These are phyloP conservation scores for Ceraceosorus guamensis DNA, from an alignment of 1,284 basidiomycete species.

Conservation along the genomic window DNA sequence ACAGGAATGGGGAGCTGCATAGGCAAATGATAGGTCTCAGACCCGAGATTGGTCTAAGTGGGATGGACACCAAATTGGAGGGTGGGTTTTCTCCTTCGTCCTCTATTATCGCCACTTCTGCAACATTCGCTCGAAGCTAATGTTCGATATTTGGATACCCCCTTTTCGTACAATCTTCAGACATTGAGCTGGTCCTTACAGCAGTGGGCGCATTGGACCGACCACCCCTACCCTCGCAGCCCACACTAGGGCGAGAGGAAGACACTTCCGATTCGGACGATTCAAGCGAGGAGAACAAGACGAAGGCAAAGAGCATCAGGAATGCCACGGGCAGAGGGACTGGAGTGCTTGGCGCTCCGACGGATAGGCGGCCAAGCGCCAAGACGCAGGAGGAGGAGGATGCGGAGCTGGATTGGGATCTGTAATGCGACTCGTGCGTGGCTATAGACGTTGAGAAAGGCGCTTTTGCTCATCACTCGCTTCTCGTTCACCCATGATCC, in stretches of 20 bases:
- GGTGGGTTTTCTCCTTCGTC: constrained; percentile 53
- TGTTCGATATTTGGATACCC: no score
- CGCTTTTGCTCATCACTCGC: no score
- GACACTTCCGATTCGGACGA: neutral
- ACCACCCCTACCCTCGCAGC: constrained; percentile 21
- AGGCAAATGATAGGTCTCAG: constrained; percentile 71
- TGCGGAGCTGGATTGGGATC: constrained; percentile 46
- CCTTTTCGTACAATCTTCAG: constrained; percentile 9
- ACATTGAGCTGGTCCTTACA: constrained; percentile 42
- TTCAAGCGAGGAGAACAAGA: constrained; percentile 8
- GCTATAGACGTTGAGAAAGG: no score
- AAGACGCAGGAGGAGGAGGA: constrained; percentile 42
- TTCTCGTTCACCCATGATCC: no score
- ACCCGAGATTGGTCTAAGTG: constrained; percentile 59
- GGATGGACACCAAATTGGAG: constrained; percentile 69
- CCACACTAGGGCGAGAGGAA: constrained; percentile 7
- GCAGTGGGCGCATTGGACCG: constrained; percentile 40
- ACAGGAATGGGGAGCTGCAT: constrained; percentile 78
- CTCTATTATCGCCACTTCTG: neutral
- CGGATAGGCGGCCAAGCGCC: constrained; percentile 8
- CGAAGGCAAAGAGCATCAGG: constrained; percentile 14
- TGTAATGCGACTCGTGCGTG: constrained; percentile 8
- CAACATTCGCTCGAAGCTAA: neutral
- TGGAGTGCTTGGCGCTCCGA: neutral
- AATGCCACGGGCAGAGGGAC: constrained; percentile 17